Conservation (phyloP, 1,284 basidiomycete genomes). For the Schizopora paradoxa region DNA sequence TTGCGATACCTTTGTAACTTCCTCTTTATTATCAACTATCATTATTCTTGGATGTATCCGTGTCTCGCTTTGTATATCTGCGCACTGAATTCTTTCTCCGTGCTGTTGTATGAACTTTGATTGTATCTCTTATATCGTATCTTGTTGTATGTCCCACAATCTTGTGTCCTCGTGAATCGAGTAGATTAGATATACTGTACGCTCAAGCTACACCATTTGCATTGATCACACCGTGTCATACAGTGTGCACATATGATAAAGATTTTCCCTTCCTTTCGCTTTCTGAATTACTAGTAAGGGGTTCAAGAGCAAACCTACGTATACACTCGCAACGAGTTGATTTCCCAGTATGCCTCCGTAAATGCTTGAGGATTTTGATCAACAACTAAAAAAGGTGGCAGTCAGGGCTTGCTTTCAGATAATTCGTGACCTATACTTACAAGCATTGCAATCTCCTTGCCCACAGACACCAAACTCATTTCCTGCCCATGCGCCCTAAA, state of each 20-base stretch:
- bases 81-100: background rate
- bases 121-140: too few species aligned
- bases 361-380: slow-evolving; percentile 50
- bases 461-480: too few species aligned
- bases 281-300: background rate
- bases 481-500: too few species aligned
- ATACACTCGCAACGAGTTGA: slow-evolving; percentile 55
- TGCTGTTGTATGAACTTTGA: too few species aligned
- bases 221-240: background rate
- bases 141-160: too few species aligned
- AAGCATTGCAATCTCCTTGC: too few species aligned
- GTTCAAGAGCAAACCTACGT: slow-evolving; percentile 21
- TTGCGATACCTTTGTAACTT: slow-evolving; percentile 4
- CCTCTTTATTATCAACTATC: slow-evolving; percentile 5
- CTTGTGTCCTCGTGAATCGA: too few species aligned
- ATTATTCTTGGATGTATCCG: background rate
- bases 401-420: too few species aligned
- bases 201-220: too few species aligned
- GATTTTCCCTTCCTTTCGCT: background rate
- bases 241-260: background rate
- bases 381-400: slow-evolving; percentile 51
- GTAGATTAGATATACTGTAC: too few species aligned
- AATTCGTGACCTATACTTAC: too few species aligned
- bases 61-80: background rate
- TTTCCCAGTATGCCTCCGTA: slow-evolving; percentile 56